Percentiles rank a stretch among this genome's conserved stretches.
phyloP scores from a whole-genome alignment of 139 green algal species.

The Auxenochlorella pyrenoidosa region DNA sequence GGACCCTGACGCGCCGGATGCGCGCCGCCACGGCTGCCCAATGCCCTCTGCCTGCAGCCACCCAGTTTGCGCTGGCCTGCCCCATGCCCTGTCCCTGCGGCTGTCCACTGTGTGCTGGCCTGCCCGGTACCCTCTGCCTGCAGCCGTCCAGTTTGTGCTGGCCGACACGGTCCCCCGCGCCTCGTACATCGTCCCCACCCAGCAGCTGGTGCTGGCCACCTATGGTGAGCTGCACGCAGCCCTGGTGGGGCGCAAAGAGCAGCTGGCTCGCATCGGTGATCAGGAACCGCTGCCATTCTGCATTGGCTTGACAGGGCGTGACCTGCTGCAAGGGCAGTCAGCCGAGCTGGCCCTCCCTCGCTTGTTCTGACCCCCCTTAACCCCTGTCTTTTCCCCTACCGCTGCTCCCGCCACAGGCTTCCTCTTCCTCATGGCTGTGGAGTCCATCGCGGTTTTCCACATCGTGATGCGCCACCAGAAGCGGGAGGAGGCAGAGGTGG shows the following conservation, averaged over 20 bases:
- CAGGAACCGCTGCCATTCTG: no score
- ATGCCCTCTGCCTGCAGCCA: neutral
- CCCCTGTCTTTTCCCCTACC: no score
- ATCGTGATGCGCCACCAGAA: conserved; percentile 19
- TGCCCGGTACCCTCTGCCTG: neutral
- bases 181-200: conserved; percentile 3
- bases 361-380: no score
- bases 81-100: no score
- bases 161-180: neutral
- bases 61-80: conserved; percentile 35
- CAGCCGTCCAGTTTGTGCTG: conserved; percentile 39
- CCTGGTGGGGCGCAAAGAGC: no score
- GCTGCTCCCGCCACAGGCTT: neutral
- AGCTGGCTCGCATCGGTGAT: no score
- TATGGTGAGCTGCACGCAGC: neutral
- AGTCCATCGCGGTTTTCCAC: conserved; percentile 20
- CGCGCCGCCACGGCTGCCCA: no score
- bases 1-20: neutral
- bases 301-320: no score
- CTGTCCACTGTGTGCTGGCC: no score
- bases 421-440: neutral
- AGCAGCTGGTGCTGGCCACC: conserved; percentile 32
- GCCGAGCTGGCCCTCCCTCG: no score
- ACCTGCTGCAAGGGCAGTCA: no score
- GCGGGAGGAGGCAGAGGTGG: neutral